Conservation (phyloP, 2,329 filamentous ascomycete species). For the Paecilomyces sp. region DNA sequence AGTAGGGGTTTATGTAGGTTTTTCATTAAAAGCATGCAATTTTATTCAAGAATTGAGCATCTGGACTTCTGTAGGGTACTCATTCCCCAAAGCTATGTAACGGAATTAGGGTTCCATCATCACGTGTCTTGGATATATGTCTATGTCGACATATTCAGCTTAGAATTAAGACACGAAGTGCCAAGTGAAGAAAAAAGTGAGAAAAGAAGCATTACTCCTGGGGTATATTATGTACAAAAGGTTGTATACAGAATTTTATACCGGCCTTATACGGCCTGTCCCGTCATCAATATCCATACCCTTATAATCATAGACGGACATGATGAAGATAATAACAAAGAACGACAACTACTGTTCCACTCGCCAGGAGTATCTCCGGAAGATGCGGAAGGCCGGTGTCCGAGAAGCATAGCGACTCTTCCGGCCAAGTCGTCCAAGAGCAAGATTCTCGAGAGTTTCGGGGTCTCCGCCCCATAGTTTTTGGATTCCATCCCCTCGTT, state of each 20-base stretch:
- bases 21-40: neutral
- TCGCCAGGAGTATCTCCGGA: neutral
- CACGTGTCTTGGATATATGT: no score
- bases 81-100: no score
- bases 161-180: neutral
- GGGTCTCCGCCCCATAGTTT: constrained; percentile 27
- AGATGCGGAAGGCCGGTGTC: constrained; percentile 1
- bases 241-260: neutral
- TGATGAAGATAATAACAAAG: neutral
- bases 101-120: no score
- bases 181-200: neutral
- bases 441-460: constrained; percentile 32
- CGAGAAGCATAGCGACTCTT: constrained; percentile 26
- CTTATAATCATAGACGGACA: neutral
- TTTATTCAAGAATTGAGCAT: no score
- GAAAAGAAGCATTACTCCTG: neutral
- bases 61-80: no score
- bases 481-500: constrained; percentile 18
- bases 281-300: neutral
- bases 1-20: no score
- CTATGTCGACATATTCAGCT: no score
- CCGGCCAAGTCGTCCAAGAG: constrained; percentile 28
- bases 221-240: neutral
- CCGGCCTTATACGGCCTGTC: neutral
- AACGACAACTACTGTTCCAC: neutral